Conservation (phyloP, 176 grass and related monocot species). For the Canna indica region DNA sequence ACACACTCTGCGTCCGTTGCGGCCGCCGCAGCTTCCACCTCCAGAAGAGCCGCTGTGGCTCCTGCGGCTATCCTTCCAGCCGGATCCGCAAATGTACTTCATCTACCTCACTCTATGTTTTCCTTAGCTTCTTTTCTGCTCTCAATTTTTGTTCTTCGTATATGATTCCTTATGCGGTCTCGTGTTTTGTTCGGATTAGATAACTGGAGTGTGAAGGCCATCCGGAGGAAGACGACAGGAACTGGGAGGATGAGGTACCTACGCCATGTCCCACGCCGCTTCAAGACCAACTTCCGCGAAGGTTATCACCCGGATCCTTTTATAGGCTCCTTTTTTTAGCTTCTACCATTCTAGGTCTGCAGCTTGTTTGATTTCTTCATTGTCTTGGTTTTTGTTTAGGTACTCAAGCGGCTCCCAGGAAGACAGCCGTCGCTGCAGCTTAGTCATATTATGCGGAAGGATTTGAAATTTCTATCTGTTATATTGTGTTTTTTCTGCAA, state of each 20-base stretch:
- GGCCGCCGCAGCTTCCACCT: slow-evolving; percentile 10
- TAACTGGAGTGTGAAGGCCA: slow-evolving; percentile 89
- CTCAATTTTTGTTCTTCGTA: not conserved
- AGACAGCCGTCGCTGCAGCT: slow-evolving; percentile 41
- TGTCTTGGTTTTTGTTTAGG: slow-evolving; percentile 21
- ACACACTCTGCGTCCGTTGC: slow-evolving; percentile 9
- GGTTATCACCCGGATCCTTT: slow-evolving; percentile 24
- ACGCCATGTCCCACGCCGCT: slow-evolving; percentile 54
- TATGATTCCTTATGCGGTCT: not conserved
- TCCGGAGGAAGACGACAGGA: slow-evolving; percentile 74
- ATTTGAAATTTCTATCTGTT: not conserved
- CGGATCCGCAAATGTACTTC: slow-evolving; percentile 6
- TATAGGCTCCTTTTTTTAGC: not conserved
- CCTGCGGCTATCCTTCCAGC: slow-evolving; percentile 2
- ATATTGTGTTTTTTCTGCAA: not conserved
- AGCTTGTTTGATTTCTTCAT: not conserved
- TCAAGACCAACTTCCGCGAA: slow-evolving; percentile 93
- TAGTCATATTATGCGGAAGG: not conserved
- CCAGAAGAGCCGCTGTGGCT: slow-evolving; percentile 5
- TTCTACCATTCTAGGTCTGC: not conserved
- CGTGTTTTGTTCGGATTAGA: slow-evolving; percentile 17
- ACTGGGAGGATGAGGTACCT: slow-evolving; percentile 85
- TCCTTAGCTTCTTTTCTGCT: not conserved
- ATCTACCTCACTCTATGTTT: not conserved
- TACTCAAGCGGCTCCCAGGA: slow-evolving; percentile 55